Percentiles rank a stretch among this genome's conserved stretches.
These are phyloP conservation scores for Tetraselmis striata DNA, from an alignment of 139 green algal species.

Conservation along the genomic window DNA sequence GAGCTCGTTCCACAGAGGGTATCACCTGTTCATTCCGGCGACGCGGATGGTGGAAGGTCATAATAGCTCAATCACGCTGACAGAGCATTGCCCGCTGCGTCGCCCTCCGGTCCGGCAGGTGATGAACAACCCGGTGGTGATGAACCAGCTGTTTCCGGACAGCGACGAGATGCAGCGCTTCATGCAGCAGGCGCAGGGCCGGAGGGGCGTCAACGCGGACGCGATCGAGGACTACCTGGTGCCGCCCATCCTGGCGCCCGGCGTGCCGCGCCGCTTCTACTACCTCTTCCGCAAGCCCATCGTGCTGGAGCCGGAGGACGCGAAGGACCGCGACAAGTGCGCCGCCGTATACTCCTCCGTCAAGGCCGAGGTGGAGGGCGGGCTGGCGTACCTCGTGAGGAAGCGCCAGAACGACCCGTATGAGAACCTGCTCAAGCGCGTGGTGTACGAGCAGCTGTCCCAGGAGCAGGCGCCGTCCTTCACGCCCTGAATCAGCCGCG, in stretches of 20 bases:
- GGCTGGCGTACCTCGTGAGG: constrained; percentile 62
- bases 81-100: no score
- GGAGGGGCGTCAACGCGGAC: constrained; percentile 34
- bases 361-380: constrained; percentile 50
- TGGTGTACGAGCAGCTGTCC: constrained; percentile 65
- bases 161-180: background rate
- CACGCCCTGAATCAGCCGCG: constrained; percentile 9
- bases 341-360: constrained; percentile 60
- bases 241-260: constrained; percentile 45
- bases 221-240: constrained; percentile 32
- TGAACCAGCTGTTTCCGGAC: background rate
- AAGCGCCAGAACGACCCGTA: constrained; percentile 76
- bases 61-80: no score
- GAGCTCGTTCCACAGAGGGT: no score
- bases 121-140: background rate
- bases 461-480: constrained; percentile 77
- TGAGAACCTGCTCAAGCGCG: constrained; percentile 48
- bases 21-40: no score
- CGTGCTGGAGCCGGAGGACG: constrained; percentile 21
- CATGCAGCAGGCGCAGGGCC: constrained; percentile 1
- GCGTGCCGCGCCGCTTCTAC: constrained; percentile 71
- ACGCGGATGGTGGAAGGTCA: no score
- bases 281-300: constrained; percentile 84
- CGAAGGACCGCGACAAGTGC: constrained; percentile 39
- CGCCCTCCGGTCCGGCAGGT: background rate